phyloP scores from a whole-genome alignment of 768 basidiomycete species.

The Clitopilus hobsonii region DNA sequence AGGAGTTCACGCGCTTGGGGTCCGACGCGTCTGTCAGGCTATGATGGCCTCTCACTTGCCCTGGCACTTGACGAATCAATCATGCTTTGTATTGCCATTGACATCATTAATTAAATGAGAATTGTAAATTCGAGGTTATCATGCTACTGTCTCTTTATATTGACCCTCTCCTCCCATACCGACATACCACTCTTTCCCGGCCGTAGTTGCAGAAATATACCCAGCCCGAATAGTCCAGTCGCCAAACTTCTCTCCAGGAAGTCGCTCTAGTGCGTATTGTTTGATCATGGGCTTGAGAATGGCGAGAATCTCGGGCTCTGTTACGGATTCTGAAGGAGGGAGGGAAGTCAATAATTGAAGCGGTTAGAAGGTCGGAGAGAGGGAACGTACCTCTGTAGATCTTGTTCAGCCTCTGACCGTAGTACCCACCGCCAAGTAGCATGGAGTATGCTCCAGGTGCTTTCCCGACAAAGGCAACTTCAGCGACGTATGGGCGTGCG shows the following conservation, averaged over 20 bases:
- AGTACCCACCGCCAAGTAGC: conserved; percentile 94
- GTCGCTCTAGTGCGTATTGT: conserved; percentile 81
- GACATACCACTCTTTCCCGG: conserved; percentile 86
- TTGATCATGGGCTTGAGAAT: conserved; percentile 94
- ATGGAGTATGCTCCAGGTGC: conserved; percentile 89
- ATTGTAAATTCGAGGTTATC: too few species aligned
- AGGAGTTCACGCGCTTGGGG: too few species aligned
- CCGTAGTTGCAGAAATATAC: conserved; percentile 81
- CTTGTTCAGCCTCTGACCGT: conserved; percentile 93
- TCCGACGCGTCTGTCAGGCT: too few species aligned
- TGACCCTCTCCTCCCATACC: conserved; percentile 75
- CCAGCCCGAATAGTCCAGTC: conserved; percentile 93
- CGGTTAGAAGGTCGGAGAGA: too few species aligned
- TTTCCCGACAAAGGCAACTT: conserved; percentile 96
- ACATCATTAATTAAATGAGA: too few species aligned
- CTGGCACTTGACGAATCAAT: too few species aligned
- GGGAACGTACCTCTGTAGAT: conserved; percentile 74
- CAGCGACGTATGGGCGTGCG: conserved; percentile 90
- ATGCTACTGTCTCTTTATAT: conserved; percentile 27
- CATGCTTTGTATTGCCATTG: too few species aligned
- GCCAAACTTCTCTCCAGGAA: conserved; percentile 88
- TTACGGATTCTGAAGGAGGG: conserved; percentile 73
- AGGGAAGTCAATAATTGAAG: background rate
- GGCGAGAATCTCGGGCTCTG: conserved; percentile 87
- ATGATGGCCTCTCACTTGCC: too few species aligned